These are phyloP conservation scores for Tillandsia fasciculata DNA, from an alignment of 176 grass and related monocot genomes.

Conservation along the genomic window DNA sequence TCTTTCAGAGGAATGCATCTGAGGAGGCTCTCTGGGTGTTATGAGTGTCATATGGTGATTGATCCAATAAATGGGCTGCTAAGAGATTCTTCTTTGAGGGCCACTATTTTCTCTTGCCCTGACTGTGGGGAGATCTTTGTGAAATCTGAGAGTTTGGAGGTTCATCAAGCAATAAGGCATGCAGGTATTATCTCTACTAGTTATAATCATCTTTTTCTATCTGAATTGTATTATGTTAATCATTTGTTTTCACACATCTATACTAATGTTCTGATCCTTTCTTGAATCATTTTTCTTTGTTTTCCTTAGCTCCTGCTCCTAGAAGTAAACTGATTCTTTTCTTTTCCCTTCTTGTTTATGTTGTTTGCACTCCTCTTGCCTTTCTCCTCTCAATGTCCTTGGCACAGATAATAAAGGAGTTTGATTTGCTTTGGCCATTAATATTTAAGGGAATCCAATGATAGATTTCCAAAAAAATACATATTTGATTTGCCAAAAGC, in stretches of 20 bases:
- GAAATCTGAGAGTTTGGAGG: slow-evolving; percentile 57
- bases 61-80: slow-evolving; percentile 35
- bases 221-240: background rate
- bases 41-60: slow-evolving; percentile 41
- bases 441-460: too few relatives aligned
- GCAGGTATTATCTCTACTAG: slow-evolving; percentile 37
- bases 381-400: too few relatives aligned
- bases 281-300: too few relatives aligned
- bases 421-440: too few relatives aligned
- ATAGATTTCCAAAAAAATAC: too few relatives aligned
- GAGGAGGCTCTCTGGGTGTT: slow-evolving; percentile 70
- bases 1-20: slow-evolving; percentile 52
- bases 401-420: too few relatives aligned
- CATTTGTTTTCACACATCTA: background rate
- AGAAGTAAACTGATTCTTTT: too few relatives aligned
- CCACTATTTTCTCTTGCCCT: slow-evolving; percentile 35
- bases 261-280: too few relatives aligned
- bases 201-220: background rate
- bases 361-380: too few relatives aligned
- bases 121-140: slow-evolving; percentile 62
- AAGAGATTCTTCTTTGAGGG: slow-evolving; percentile 27
- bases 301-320: too few relatives aligned
- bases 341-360: too few relatives aligned
- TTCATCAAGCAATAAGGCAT: slow-evolving; percentile 50
- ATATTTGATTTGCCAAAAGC: too few relatives aligned